Conservation (phyloP, 164 flowering plant species). For the Tetrastigma voinierianum region DNA sequence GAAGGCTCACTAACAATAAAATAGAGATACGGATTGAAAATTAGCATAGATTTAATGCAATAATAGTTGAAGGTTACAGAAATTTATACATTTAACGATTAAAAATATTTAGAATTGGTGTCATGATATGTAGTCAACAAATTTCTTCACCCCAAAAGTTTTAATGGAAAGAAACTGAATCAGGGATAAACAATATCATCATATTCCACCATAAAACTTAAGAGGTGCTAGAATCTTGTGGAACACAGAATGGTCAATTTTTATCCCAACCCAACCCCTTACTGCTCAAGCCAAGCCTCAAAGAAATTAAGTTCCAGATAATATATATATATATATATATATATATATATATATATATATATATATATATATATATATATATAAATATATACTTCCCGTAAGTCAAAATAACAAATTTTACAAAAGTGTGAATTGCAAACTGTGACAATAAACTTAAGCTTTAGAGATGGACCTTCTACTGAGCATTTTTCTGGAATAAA, state of each 20-base stretch:
- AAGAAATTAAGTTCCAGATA: background rate
- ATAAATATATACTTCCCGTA: too few species aligned
- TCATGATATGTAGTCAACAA: background rate
- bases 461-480: slow-evolving; percentile 51
- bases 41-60: background rate
- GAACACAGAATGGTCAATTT: too few species aligned
- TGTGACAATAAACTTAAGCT: background rate
- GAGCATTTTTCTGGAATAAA: slow-evolving; percentile 97
- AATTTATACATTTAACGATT: background rate
- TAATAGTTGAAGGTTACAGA: background rate
- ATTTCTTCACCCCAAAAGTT: background rate
- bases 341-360: too few species aligned
- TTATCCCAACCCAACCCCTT: background rate
- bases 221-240: background rate
- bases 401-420: background rate
- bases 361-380: too few species aligned
- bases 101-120: background rate
- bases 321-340: too few species aligned
- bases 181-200: background rate
- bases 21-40: background rate
- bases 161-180: background rate
- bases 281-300: background rate
- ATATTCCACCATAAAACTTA: background rate
- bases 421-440: background rate
- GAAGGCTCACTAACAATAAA: background rate